Conservation (phyloP, 164 flowering plant genomes). For the Berberis thunbergii region DNA sequence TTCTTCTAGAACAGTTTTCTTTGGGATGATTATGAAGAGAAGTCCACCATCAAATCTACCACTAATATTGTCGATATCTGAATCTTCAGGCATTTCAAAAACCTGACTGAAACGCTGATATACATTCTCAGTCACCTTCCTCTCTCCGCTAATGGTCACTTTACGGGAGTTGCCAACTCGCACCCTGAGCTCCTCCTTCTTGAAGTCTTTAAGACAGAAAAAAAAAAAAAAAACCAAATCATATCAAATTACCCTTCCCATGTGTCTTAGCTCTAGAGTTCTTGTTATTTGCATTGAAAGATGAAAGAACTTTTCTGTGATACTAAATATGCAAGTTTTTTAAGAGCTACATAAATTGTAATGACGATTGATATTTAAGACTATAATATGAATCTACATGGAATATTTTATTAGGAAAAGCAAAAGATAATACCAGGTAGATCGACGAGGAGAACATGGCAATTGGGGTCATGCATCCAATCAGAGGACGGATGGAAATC, state of each 20-base stretch:
- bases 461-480: slow-evolving; percentile 19
- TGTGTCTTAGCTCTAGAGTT: too few relatives aligned
- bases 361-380: too few relatives aligned
- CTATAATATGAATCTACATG: too few relatives aligned
- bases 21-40: slow-evolving; percentile 43
- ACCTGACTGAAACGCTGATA: slow-evolving; percentile 17
- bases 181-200: slow-evolving; percentile 26
- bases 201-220: slow-evolving; percentile 17
- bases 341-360: too few relatives aligned
- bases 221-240: too few relatives aligned
- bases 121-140: slow-evolving; percentile 9
- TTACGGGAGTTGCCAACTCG: slow-evolving; percentile 17
- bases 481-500: slow-evolving; percentile 18
- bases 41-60: slow-evolving; percentile 34
- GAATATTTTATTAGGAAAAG: not conserved
- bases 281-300: too few relatives aligned
- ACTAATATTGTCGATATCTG: slow-evolving; percentile 23
- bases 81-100: slow-evolving; percentile 28
- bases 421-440: slow-evolving; percentile 17
- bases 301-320: too few relatives aligned
- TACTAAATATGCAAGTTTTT: too few relatives aligned
- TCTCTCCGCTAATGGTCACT: slow-evolving; percentile 21
- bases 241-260: not conserved
- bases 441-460: slow-evolving; percentile 22
- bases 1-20: slow-evolving; percentile 10